phyloP scores from a whole-genome alignment of 805 yeast species.

The Sugiyamaella chiloensis region DNA sequence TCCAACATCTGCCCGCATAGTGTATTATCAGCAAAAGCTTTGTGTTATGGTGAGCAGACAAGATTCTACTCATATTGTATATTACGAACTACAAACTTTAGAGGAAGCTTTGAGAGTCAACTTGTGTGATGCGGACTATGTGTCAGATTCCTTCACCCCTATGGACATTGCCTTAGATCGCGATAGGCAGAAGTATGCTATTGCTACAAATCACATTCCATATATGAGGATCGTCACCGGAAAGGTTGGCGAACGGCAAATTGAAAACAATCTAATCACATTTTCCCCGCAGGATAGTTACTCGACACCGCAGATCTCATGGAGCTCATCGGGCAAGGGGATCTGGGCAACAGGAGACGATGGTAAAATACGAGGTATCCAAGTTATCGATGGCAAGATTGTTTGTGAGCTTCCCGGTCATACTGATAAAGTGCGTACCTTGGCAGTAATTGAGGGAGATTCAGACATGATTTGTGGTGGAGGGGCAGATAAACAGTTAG shows the following conservation, averaged over 20 bases:
- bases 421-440: slow-evolving; percentile 39
- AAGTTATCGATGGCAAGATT: slow-evolving; percentile 40
- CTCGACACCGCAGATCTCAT: slow-evolving; percentile 47
- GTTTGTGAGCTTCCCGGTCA: slow-evolving; percentile 36
- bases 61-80: slow-evolving; percentile 56
- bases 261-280: slow-evolving; percentile 46
- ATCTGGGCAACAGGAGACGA: slow-evolving; percentile 71
- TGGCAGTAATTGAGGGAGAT: slow-evolving; percentile 31
- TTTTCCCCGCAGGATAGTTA: slow-evolving; percentile 67
- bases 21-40: slow-evolving; percentile 26
- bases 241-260: slow-evolving; percentile 27
- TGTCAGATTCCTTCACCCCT: slow-evolving; percentile 59
- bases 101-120: slow-evolving; percentile 48
- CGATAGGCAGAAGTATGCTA: slow-evolving; percentile 37
- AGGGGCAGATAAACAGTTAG: slow-evolving; percentile 21
- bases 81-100: slow-evolving; percentile 35
- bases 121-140: slow-evolving; percentile 68
- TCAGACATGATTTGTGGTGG: slow-evolving; percentile 40
- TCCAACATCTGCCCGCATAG: slow-evolving; percentile 17
- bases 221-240: slow-evolving; percentile 65
- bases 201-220: slow-evolving; percentile 78
- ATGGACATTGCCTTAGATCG: slow-evolving; percentile 39
- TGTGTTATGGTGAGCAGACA: slow-evolving; percentile 53
- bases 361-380: slow-evolving; percentile 60
- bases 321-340: slow-evolving; percentile 48